A percentile compares a stretch with the other conserved stretches of the same genome.
Conservation (phyloP, 75 land plant species). For the Cryptomeria japonica region DNA sequence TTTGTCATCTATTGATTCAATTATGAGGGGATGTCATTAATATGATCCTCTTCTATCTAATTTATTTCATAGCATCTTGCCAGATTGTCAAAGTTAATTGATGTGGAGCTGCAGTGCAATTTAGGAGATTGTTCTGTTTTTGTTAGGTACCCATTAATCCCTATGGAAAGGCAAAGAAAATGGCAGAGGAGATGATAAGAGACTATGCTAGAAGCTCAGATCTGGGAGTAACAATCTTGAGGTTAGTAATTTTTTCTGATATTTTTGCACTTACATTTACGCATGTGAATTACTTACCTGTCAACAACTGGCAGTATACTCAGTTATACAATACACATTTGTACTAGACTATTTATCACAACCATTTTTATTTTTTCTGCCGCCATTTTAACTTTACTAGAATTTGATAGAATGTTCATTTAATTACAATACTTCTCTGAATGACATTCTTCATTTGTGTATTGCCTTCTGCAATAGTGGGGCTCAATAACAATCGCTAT, state of each 20-base stretch:
- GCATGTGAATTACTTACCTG: neutral
- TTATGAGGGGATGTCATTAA: neutral
- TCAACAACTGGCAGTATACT: neutral
- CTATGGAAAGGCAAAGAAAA: slow-evolving; percentile 42
- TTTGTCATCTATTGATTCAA: neutral
- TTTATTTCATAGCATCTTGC: neutral
- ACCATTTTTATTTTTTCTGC: neutral
- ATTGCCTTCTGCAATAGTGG: neutral
- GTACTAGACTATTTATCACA: neutral
- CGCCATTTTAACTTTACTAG: neutral
- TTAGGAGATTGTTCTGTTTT: neutral
- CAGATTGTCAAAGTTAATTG: neutral
- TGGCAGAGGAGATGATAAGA: slow-evolving; percentile 38
- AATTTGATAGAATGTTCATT: neutral
- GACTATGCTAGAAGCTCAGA: slow-evolving; percentile 28
- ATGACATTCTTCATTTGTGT: neutral
- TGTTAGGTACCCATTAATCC: slow-evolving; percentile 37
- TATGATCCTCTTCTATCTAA: neutral
- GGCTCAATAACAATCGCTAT: neutral
- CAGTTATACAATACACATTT: neutral
- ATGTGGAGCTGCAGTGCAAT: neutral
- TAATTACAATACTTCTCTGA: neutral
- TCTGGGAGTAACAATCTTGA: slow-evolving; percentile 29
- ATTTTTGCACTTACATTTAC: neutral
- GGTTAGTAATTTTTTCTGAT: slow-evolving; percentile 11